Base-by-base conservation (phyloP, 139 green algal species). In the Coccomyxa sp. region DNA sequence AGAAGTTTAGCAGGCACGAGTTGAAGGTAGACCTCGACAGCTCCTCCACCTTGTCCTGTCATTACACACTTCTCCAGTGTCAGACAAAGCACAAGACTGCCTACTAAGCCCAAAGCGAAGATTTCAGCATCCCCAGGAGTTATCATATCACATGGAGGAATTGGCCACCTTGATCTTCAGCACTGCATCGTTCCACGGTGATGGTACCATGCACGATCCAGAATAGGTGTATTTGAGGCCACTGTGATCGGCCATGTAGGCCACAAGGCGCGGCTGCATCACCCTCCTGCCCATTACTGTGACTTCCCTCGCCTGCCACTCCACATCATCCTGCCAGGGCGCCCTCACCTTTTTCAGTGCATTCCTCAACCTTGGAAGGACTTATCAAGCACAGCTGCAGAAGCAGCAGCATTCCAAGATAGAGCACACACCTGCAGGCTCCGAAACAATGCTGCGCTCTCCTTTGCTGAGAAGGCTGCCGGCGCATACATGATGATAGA, bases 181-280 rank as follows among this genome's bases (percentile, higher is more conserved):
- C 10, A 90, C 85, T 1, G 76, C 28, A 1, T 83, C 78, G 25
- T 82, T 59, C 81, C 83, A 92, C 10, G 80, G n/a, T 11, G 77
- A 63, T 18, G 88, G 87, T 12, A 59, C 17, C 63, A 92, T 79
- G 17, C 67, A 89, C 14, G 84, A 77, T 10, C 88, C 76, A 28
- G 76, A 88, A 84, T 95, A 95, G 23, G 89, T 95, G 84, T 93
- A 94, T 12, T 16, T n/a, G 14, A 92, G 80, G 63, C 18, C 45
- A 4, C 60, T 45, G 28, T 86, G 76, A 16, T 86, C 85, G 10
- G 91, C 92, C 80, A 90, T 91, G 83, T 93, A 94, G 0, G 86
- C 88, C 13, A 93, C 81, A 67, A 95, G 82, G 3, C 90, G 86
- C 25, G 90, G 92, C 87, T 95, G 92, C 82, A 85, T 86, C 12